Conservation (phyloP, 768 basidiomycete species). For the Mycena haematopus region DNA sequence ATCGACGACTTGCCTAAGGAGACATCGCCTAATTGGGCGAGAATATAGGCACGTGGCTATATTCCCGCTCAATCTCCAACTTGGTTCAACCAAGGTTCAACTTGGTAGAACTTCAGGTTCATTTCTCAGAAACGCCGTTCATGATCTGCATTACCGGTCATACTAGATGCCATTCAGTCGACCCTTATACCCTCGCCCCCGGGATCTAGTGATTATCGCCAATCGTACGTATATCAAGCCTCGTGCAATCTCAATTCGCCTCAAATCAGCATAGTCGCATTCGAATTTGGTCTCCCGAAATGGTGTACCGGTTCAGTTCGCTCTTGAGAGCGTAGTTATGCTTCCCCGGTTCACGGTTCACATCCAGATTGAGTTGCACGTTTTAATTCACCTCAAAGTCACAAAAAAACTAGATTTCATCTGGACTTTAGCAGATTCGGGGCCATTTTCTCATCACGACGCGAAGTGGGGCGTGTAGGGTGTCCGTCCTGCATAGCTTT, state of each 20-base stretch:
- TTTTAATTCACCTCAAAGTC: constrained; percentile 25
- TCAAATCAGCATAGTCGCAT: constrained; percentile 8
- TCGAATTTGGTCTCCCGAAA: constrained; percentile 6
- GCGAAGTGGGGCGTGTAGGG: constrained; percentile 7
- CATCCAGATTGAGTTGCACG: constrained; percentile 26
- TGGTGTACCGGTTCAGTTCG: constrained; percentile 1
- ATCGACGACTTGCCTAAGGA: not conserved
- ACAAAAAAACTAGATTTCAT: constrained; percentile 19
- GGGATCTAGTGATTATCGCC: constrained; percentile 26
- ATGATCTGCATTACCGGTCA: constrained; percentile 17
- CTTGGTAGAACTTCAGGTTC: not conserved
- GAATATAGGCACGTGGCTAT: not conserved
- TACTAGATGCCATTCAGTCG: not conserved
- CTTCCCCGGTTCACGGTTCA: constrained; percentile 18
- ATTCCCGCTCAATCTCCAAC: not conserved
- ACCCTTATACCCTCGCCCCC: constrained; percentile 2
- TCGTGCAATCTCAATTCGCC: constrained; percentile 11
- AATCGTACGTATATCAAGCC: constrained; percentile 29
- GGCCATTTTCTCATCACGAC: constrained; percentile 21
- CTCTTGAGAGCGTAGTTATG: constrained; percentile 3
- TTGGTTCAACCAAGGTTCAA: not conserved
- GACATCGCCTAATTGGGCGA: not conserved
- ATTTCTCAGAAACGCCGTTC: constrained; percentile 13
- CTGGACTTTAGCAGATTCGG: constrained; percentile 13
- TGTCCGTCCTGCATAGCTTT: constrained; percentile 9